Percentiles rank a stretch among this genome's conserved stretches.
phyloP scores from a whole-genome alignment of 2,329 filamentous ascomycete species.

The Fusarium paranaense region DNA sequence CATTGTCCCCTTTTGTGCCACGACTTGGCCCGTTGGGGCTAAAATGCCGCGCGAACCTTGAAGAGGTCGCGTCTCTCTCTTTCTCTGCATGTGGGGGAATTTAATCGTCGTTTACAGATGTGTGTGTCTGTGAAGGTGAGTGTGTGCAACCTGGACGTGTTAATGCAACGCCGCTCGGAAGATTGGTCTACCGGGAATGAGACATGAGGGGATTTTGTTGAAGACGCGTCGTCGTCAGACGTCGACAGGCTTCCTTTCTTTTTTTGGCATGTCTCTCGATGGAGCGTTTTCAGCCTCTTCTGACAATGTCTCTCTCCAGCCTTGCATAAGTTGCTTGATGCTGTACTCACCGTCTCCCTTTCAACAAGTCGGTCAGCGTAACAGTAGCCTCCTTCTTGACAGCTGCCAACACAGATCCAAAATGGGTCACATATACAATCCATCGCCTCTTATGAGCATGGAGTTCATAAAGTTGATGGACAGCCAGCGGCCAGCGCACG shows the following conservation, averaged over 20 bases:
- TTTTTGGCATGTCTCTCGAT: background rate
- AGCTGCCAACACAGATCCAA: background rate
- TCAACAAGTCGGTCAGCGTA: background rate
- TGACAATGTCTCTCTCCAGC: background rate
- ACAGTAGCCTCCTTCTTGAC: background rate
- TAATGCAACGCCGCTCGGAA: constrained; percentile 14
- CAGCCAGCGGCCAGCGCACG: too few species aligned
- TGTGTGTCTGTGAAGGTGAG: background rate
- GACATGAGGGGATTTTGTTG: constrained; percentile 16
- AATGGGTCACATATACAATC: background rate
- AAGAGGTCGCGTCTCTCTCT: background rate
- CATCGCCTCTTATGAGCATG: background rate
- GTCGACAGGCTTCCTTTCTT: background rate
- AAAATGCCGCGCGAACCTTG: background rate
- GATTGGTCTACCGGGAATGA: constrained; percentile 19
- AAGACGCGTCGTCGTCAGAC: constrained; percentile 10
- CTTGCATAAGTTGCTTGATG: background rate
- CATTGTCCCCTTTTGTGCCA: constrained; percentile 17
- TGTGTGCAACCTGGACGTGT: constrained; percentile 9
- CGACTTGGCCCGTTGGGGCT: background rate
- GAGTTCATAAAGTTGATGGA: background rate
- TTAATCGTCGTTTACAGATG: background rate
- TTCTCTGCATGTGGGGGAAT: background rate
- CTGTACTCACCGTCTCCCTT: background rate
- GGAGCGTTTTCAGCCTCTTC: background rate